Base-by-base conservation (phyloP, 164 flowering plant species). In the Tinospora cordifolia region DNA sequence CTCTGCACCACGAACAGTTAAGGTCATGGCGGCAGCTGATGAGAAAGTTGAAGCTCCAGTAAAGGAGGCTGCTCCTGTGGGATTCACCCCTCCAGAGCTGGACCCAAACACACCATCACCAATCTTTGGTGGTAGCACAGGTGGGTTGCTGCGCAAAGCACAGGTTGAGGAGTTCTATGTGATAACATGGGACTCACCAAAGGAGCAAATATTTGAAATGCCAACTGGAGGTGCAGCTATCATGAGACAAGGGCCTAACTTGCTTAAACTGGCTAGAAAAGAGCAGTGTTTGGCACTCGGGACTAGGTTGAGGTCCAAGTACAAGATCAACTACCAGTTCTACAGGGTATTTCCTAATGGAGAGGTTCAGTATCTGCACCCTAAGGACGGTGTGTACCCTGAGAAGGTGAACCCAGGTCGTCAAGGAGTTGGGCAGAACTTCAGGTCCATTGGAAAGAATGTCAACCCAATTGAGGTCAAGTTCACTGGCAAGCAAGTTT, bases 381-480 rank as follows among this genome's bases (percentile, higher is more conserved):
- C 98, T 0, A 94, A 94, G 71, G 98, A 94, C 77, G 98, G 98
- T 3, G 97, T 94, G n/a, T 94, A 94, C 83, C 98, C 96, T 0
- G 98, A 94, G 86, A 94, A 94, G 87, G 98, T 90, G 69, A 94
- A 94, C 82, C 81, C 90, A 0, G 98, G 98, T 0, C 86, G 98
- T 22, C 79, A 86, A 68, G 97, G 97, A 0, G 98, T 91, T 1
- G 96, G 95, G 0, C 75, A 11, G 80, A 94, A 94, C 84, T 78
- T 80, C 81, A 77, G 98, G 76, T 89, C 95, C 0, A 92, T 94
- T 22, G 98, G 98, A 3, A 94, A 92, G 82, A 94, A 94, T 70
- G 88, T 75, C 11, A 94, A 75, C 79, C 89, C 96, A 1, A 88
- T 90, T 62, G 98, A 92, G 79, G 97, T 94, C 60, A 92, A 92